Conservation (phyloP, 345 rosid genomes). For the Acer saccharum region DNA sequence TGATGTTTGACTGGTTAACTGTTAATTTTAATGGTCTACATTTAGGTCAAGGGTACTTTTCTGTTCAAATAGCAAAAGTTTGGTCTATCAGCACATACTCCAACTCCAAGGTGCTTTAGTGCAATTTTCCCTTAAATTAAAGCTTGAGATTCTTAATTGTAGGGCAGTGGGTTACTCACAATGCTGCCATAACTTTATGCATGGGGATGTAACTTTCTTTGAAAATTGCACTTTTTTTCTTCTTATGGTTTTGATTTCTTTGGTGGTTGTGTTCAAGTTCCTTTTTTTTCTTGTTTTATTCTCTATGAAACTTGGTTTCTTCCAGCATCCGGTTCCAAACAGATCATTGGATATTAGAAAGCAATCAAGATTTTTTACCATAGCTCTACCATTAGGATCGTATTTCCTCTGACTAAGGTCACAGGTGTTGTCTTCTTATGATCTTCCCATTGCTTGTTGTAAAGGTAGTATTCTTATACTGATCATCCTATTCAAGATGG, state of each 20-base stretch:
- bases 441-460: background rate
- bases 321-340: background rate
- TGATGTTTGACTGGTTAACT: too few species aligned
- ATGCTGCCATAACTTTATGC: background rate
- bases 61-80: too few species aligned
- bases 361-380: background rate
- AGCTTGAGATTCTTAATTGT: background rate
- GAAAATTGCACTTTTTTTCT: background rate
- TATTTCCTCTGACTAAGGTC: background rate
- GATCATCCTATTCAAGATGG: background rate
- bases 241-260: background rate
- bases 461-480: background rate
- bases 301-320: background rate
- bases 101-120: too few species aligned
- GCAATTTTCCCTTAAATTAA: too few species aligned
- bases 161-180: background rate
- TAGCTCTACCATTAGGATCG: background rate
- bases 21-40: too few species aligned
- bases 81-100: too few species aligned
- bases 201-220: background rate
- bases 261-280: background rate
- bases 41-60: too few species aligned
- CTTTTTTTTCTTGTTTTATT: too few species aligned
- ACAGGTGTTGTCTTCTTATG: background rate
- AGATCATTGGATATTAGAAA: background rate